Evolutionary conservation across 345 rosid species (phyloP), one percentile per base, ranked within the genome.

Genomic region (Conringia planisiliqua): DNA sequence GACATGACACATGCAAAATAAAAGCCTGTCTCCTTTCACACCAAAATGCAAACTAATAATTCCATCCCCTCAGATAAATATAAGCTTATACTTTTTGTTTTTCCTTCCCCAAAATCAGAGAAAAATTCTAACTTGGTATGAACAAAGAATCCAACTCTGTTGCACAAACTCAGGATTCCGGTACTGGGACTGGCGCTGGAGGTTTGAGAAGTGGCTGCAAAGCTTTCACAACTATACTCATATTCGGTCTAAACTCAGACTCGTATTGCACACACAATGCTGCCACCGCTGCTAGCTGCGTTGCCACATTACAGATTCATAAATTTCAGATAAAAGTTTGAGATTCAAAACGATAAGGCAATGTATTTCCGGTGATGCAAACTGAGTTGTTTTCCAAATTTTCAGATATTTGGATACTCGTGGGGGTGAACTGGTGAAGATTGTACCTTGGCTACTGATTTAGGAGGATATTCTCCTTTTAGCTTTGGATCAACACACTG

Each of bases 401-500:
- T 20, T 18, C 24, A 43, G 42, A 46, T 59, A 16, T 16, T 26
- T 3, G 36, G 33, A 72, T 51, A 16, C 51, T 62, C 24, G 13
- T 18, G 4, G 29, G 29, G 14, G 20, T 20, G n/a, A n/a, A n/a
- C n/a, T n/a, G n/a, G n/a, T n/a, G 30, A 11, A 36, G n/a, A 39
- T 13, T 18, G n/a, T 62, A 62, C 68, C 68, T 62, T 62, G 27
- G 98, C 98, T 71, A 94, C 90, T 83, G 94, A 95, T 80, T 91
- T 94, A 16, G 94, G 93, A 61, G 97, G 93, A 66, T 91, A 91
- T 16, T 94, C 97, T 75, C 92, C 96, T 78, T 87, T 94, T 69
- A 94, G 86, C 86, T 89, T 93, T 62, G 97, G 98, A 85, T 93
- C 98, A 29, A 93, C 96, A 72, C 98, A 93, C 71, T 93, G 98